phyloP scores from a whole-genome alignment of 2,329 filamentous ascomycete genomes.

The Nakataea oryzae region DNA sequence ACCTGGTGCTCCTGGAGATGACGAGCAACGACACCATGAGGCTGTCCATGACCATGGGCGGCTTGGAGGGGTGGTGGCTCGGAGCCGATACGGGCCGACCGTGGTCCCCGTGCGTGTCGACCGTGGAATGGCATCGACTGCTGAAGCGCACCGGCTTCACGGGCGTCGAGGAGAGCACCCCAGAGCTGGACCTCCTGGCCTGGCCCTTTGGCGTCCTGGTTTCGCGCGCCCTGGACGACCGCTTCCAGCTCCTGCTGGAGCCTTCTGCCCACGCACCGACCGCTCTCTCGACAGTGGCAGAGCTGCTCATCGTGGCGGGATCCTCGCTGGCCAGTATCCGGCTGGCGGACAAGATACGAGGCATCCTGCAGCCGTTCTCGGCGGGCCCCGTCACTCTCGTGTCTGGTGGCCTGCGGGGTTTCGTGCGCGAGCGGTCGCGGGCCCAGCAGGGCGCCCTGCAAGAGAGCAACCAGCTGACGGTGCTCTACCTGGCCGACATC shows the following conservation, averaged over 20 bases:
- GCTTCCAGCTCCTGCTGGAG: conserved; percentile 10
- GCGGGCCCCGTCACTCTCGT: not conserved
- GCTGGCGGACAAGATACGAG: not conserved
- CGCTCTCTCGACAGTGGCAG: not conserved
- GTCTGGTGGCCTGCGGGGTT: not conserved
- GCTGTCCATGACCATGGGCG: conserved; percentile 1
- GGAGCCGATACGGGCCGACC: conserved; percentile 8
- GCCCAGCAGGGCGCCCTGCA: no score
- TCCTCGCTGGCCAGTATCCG: not conserved
- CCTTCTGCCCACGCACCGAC: conserved; percentile 4
- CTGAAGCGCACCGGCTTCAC: conserved; percentile 9
- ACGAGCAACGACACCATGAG: conserved; percentile 3
- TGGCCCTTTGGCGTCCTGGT: conserved; percentile 8
- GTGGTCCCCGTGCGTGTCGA: conserved; percentile 5
- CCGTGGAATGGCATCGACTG: conserved; percentile 12
- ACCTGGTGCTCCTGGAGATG: conserved; percentile 15
- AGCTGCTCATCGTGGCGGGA: not conserved
- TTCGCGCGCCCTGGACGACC: conserved; percentile 14
- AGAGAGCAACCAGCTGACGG: not conserved
- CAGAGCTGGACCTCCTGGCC: not conserved
- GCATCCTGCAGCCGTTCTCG: not conserved
- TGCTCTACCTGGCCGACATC: not conserved
- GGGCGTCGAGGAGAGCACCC: not conserved
- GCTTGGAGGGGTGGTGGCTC: conserved; percentile 11
- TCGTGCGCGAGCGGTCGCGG: not conserved